Evolutionary conservation across 768 basidiomycete species (phyloP), one percentile per base, ranked within the genome.

Genomic region (Hygrophorus pudorinus): DNA sequence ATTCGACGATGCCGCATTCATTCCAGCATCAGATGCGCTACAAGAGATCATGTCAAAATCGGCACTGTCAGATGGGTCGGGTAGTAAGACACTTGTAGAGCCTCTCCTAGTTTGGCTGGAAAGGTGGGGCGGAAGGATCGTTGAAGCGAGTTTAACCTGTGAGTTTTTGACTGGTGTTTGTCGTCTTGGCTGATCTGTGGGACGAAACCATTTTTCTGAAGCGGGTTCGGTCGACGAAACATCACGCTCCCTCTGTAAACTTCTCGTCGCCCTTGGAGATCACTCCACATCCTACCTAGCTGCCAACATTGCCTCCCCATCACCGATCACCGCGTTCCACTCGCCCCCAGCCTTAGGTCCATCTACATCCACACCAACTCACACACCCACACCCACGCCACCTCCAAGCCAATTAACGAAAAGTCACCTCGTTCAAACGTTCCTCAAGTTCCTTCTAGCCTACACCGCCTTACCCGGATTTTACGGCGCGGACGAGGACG

Each of bases 31-130:
- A 0, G 80, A 86, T 35, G 73, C 81, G 0, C 57, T 94, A 3
- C 78, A 85, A 57, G 88, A 92, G 53, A 71, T 94, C 42, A 71
- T 92, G 53, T 73, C 79, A 1, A 75, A 78, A 40, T 87, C 90
- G 1, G 69, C 82, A 0, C 68, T 92, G 24, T 70, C 81, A 0
- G 76, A 81, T 42, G 87, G 86, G 0, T 66, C 72, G 18, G 87
- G 85, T 1, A 71, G 72, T 13, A 74, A 73, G 43, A 73, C 81
- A 0, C 71, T 93, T 24, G 90, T 90, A 0, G 86, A 92, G 54
- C 92, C 92, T 2, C 65, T 97, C 5, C 65, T 96, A n/a, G 62
- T 79, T 2, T 97, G 90, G 89, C 56, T 81, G 0, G 71, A 80
- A 3, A 48, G 24, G 16, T 48, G 47, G 47, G 47, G 41, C 5